Evolutionary conservation across 2,329 filamentous ascomycete genomes (phyloP).

Genomic region (Rutstroemia sp.): DNA sequence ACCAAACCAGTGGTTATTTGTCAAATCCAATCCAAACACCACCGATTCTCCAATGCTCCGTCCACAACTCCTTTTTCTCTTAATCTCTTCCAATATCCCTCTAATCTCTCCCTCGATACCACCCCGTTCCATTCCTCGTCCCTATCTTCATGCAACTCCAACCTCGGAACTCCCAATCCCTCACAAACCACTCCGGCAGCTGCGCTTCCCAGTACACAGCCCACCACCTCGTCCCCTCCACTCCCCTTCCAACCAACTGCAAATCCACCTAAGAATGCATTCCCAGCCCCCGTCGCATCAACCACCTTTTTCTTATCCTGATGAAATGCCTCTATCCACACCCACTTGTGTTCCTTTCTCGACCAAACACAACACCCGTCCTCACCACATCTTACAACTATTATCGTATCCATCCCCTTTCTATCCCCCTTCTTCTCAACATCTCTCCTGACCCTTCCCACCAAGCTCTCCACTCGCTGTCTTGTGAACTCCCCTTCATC

Average conservation of each 20-base stretch:
- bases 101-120: background rate
- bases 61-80: background rate
- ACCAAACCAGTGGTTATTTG: no score
- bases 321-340: background rate
- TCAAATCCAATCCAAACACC: no score
- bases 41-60: background rate
- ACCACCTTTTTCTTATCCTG: background rate
- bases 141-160: background rate
- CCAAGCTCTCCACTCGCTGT: background rate
- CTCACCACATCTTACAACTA: background rate
- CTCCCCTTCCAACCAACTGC: background rate
- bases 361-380: background rate
- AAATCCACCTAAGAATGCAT: constrained; percentile 1
- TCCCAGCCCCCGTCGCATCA: background rate
- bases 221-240: background rate
- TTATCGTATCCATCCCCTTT: background rate
- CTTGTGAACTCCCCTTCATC: background rate
- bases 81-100: background rate
- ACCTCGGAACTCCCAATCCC: background rate
- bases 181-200: background rate
- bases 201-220: background rate
- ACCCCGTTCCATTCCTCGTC: constrained; percentile 1
- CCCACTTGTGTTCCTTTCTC: background rate
- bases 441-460: background rate
- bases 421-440: background rate